A percentile compares a stretch with the other conserved stretches of the same genome.
phyloP scores from a whole-genome alignment of 192 early-diverging fungal genomes.

The Lobosporangium transversale region DNA sequence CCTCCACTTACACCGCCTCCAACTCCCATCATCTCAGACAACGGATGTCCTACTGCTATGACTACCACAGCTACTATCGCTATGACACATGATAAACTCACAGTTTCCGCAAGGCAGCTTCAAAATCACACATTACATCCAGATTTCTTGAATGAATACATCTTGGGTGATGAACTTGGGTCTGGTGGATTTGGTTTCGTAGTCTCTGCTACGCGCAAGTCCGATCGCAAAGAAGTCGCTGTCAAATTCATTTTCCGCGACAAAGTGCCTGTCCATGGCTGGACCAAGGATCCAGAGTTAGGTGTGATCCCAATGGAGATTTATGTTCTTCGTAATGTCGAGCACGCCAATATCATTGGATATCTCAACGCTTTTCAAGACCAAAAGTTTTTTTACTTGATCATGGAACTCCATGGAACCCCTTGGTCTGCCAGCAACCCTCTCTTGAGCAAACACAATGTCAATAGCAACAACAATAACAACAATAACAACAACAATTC shows the following conservation, averaged over 20 bases:
- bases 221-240: slow-evolving; percentile 65
- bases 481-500: too few relatives aligned
- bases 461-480: too few relatives aligned
- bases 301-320: slow-evolving; percentile 73
- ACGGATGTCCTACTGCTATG: background rate
- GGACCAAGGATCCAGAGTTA: slow-evolving; percentile 62
- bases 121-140: slow-evolving; percentile 55
- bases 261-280: slow-evolving; percentile 62
- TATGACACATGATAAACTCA: slow-evolving; percentile 25
- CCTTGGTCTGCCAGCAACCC: slow-evolving; percentile 61
- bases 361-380: slow-evolving; percentile 68
- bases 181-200: slow-evolving; percentile 85
- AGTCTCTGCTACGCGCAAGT: slow-evolving; percentile 63
- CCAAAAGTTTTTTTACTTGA: slow-evolving; percentile 63
- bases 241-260: slow-evolving; percentile 73
- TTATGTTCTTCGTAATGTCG: slow-evolving; percentile 66
- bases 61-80: background rate
- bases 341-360: slow-evolving; percentile 63
- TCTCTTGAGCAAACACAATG: slow-evolving; percentile 28
- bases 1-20: slow-evolving; percentile 42
- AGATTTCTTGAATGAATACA: slow-evolving; percentile 59
- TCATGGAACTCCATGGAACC: slow-evolving; percentile 75
- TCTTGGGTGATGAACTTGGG: slow-evolving; percentile 71
- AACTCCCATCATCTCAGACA: slow-evolving; percentile 36
- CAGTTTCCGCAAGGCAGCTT: slow-evolving; percentile 56